Conservation (phyloP, 768 basidiomycete genomes). For the Leccinum incarnatum region DNA sequence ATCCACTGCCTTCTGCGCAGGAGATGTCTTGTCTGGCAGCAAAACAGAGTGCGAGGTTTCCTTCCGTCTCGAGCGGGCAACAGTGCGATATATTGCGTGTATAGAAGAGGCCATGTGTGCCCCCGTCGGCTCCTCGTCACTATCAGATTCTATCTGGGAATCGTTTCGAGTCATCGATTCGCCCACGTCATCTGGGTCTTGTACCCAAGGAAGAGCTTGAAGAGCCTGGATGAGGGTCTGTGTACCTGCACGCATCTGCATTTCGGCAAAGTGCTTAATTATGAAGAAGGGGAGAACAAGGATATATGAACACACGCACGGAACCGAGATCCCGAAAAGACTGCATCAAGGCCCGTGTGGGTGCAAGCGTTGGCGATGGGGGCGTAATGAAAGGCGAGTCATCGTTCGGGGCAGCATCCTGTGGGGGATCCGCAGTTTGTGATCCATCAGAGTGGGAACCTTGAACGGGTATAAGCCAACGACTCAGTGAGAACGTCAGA, state of each 20-base stretch:
- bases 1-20: conserved; percentile 27
- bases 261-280: conserved; percentile 4
- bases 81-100: conserved; percentile 81
- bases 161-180: conserved; percentile 45
- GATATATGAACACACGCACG: conserved; percentile 40
- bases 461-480: conserved; percentile 11
- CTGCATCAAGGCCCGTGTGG: conserved; percentile 44
- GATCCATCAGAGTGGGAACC: conserved; percentile 17
- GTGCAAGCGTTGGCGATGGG: conserved; percentile 55
- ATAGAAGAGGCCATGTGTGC: conserved; percentile 76
- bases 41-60: conserved; percentile 24
- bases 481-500: conserved; percentile 4
- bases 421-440: conserved; percentile 7
- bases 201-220: conserved; percentile 79
- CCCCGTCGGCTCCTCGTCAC: conserved; percentile 55
- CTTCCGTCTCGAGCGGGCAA: conserved; percentile 60
- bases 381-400: conserved; percentile 73
- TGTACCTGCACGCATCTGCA: conserved; percentile 81
- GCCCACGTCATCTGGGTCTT: conserved; percentile 66
- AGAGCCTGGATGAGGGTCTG: conserved; percentile 88
- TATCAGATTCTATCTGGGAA: conserved; percentile 49
- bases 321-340: conserved; percentile 70
- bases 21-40: conserved; percentile 7
- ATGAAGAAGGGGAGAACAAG: not conserved
- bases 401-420: conserved; percentile 31